Base-by-base conservation (phyloP, 495 filamentous ascomycete genomes). In the Elasticomyces elasticus region DNA sequence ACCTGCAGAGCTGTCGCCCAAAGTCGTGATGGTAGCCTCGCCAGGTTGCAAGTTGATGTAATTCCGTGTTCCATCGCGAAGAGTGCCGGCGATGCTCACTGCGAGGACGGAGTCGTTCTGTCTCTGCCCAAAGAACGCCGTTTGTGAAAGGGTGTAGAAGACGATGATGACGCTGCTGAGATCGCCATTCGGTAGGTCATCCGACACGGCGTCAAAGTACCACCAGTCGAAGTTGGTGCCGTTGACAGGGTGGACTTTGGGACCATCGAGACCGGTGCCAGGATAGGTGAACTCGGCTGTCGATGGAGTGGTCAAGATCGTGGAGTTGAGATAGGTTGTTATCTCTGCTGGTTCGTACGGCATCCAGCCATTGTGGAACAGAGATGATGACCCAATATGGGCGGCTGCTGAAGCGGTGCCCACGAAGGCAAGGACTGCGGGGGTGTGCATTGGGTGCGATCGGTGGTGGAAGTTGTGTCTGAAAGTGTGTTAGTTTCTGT, bases 171-270 rank as follows among this genome's bases (percentile, higher is more conserved):
- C 44, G 44, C 44, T 48, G n/a, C n/a, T 23, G 22, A 48, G 44
- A 17, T 48, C 44, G 22, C 44, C 44, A 13, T 10, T 7, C 6
- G 44, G 12, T 9, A 48, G 22, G 13, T 30, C 22, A 7, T 13
- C 23, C 6, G 44, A 48, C 7, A 48, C 10, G 13, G 44, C 44
- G 26, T 48, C 44, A 23, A 48, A 48, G 26, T 48, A 48, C 44
- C 44, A 48, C 44, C 44, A 48, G 13, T 48, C 44, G 44, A 48
- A 48, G 22, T 13, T 48, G 10, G 44, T 48, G 22, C 22, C 23
- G 26, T 48, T 48, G 44, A 48, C 44, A 6, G 44, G 44, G 22
- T 30, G 44, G 22, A 25, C 22, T 30, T 48, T 48, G 10, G 44
- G 44, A 12, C 44, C 44, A 26, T 48, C 44, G 22, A 48, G 44